Conservation (phyloP, 2,329 filamentous ascomycete species). For the Ophiostoma sp. region DNA sequence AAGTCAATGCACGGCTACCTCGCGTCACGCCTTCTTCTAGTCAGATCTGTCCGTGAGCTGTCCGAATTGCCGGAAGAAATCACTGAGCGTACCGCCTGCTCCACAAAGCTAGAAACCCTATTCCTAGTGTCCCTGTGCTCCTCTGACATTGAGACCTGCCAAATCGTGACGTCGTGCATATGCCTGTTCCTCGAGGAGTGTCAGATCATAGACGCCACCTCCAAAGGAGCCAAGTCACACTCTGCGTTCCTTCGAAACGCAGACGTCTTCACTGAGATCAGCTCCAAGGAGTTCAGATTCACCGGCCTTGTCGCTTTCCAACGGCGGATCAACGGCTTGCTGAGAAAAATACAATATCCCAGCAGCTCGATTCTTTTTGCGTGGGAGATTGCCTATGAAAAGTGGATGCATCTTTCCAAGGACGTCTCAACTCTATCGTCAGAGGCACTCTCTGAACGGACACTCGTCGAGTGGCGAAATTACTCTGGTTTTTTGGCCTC, state of each 20-base stretch:
- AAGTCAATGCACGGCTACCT: conserved; percentile 51
- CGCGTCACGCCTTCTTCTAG: conserved; percentile 48
- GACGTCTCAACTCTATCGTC: conserved; percentile 52
- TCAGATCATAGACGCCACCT: conserved; percentile 47
- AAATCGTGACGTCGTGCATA: conserved; percentile 58
- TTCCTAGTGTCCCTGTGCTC: conserved; percentile 61
- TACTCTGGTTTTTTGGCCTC: conserved; percentile 64
- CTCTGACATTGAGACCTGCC: conserved; percentile 59
- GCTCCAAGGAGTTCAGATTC: conserved; percentile 58
- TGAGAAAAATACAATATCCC: conserved; percentile 56
- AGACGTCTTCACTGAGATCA: conserved; percentile 56
- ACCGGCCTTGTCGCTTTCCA: conserved; percentile 66
- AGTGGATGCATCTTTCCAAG: conserved; percentile 59
- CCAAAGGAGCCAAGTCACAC: conserved; percentile 46
- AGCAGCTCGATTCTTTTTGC: conserved; percentile 61
- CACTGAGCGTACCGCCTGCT: conserved; percentile 48
- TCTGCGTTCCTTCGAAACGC: conserved; percentile 54
- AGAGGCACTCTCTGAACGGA: conserved; percentile 50
- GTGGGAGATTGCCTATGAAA: conserved; percentile 61
- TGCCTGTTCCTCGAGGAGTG: conserved; percentile 58
- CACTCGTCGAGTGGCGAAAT: conserved; percentile 61
- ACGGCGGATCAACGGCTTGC: conserved; percentile 55
- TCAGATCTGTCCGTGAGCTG: conserved; percentile 49
- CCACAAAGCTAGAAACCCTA: conserved; percentile 55
- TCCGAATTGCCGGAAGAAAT: conserved; percentile 50